Conservation (phyloP, 2,329 filamentous ascomycete species). For the Scopulariopsis brevicaulis region DNA sequence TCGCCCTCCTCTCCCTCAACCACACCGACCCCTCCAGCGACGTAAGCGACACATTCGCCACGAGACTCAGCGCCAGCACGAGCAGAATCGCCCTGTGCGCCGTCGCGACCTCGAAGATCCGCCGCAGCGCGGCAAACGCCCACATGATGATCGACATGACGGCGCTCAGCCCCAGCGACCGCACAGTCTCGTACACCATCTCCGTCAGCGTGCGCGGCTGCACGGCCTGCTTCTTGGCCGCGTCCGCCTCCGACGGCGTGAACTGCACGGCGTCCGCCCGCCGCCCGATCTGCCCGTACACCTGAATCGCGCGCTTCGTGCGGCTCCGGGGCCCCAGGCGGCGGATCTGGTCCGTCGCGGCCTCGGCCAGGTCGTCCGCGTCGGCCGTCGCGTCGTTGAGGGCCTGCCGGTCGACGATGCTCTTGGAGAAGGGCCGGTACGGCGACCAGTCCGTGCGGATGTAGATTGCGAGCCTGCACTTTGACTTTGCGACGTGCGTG, state of each 20-base stretch:
- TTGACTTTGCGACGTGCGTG: constrained; percentile 83
- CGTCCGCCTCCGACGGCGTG: constrained; percentile 33
- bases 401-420: constrained; percentile 57
- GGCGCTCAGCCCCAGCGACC: constrained; percentile 65
- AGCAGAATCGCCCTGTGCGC: constrained; percentile 66
- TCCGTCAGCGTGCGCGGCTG: constrained; percentile 51
- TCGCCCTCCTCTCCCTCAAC: constrained; percentile 77
- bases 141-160: constrained; percentile 69
- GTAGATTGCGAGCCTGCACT: constrained; percentile 83
- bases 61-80: constrained; percentile 55
- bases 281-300: constrained; percentile 66
- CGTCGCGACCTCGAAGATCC: constrained; percentile 54
- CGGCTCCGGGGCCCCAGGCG: constrained; percentile 62
- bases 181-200: constrained; percentile 60
- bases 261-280: constrained; percentile 54
- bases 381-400: constrained; percentile 63
- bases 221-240: constrained; percentile 44
- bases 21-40: constrained; percentile 64
- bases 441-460: constrained; percentile 80
- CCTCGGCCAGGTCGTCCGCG: constrained; percentile 62
- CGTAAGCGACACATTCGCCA: constrained; percentile 65
- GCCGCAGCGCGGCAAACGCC: constrained; percentile 54
- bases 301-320: constrained; percentile 67
- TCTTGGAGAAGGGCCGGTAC: constrained; percentile 47
- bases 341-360: constrained; percentile 67